Base-by-base conservation (phyloP, 495 filamentous ascomycete species). In the Aspergillus nanangensis region DNA sequence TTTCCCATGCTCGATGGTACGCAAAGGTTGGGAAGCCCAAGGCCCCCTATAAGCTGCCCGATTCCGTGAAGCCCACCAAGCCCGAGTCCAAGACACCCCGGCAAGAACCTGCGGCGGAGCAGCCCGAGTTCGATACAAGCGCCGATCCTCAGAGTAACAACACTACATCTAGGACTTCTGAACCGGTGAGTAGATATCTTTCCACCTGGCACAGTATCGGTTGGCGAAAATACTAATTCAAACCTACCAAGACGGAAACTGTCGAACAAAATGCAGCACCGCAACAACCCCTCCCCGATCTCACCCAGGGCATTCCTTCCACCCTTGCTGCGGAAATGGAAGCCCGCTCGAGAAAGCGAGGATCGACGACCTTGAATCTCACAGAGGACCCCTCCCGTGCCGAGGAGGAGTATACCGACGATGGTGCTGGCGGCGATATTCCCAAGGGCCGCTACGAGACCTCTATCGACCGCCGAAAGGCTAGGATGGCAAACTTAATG, bases 291-390 rank as follows among this genome's bases (percentile, higher is more conserved):
- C 75, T 96, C 14, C 90, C 90, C 45, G 90, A 96, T 59, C 78
- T 96, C 18, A 92, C 87, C 7, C 84, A 92, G 60, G 90, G 90
- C 51, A 93, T 96, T 47, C 90, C 90, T 1, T 95, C 90, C 15
- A 95, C 90, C 14, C 72, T 95, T 25, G 73, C 69, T 44, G 71
- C 75, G 18, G 87, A 93, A 58, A 79, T 85, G 49, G 81, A 86
- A 62, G 77, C 67, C 3, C 72, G 71, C 10, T 66, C 67, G 19
- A 75, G 76, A 33, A 74, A 74, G 29, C 60, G 62, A 29, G 51
- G 57, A 18, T 43, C 62, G 32, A 58, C 71, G 45, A 57, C 67
- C 21, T 58, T 88, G 43, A 76, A 83, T 35, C 62, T 84, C 8
- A 77, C 81, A 4, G 78, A 83, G 55, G 78, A 82, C 33, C 74